A percentile compares a stretch with the other conserved stretches of the same genome.
Conservation (phyloP, 2,329 filamentous ascomycete genomes). For the Paracamarosporium sp. region DNA sequence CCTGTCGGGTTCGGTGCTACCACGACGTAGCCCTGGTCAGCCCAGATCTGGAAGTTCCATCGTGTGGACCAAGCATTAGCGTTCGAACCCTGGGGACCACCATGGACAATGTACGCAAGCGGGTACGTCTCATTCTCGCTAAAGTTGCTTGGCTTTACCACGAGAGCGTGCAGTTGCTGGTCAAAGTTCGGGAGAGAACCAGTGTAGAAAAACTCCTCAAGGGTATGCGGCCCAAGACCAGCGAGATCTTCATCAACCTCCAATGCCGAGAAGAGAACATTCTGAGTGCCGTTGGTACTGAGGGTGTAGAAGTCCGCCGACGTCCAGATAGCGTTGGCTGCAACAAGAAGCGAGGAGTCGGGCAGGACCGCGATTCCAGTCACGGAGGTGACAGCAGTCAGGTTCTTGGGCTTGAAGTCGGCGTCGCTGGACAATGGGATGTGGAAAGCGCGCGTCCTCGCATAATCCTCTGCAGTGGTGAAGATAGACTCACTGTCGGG, state of each 20-base stretch:
- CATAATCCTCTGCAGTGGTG: constrained; percentile 42
- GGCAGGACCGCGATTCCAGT: constrained; percentile 62
- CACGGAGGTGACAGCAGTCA: constrained; percentile 51
- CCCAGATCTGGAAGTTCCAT: constrained; percentile 86
- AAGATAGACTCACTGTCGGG: constrained; percentile 40
- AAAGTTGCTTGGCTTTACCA: constrained; percentile 70
- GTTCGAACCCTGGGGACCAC: constrained; percentile 81
- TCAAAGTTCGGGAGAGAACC: constrained; percentile 61
- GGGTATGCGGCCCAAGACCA: constrained; percentile 67
- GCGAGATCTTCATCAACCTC: constrained; percentile 70
- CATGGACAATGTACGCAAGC: constrained; percentile 79
- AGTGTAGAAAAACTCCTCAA: constrained; percentile 74
- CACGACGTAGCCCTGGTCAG: constrained; percentile 85
- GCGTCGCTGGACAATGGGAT: constrained; percentile 64
- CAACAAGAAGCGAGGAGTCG: constrained; percentile 59
- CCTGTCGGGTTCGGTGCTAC: constrained; percentile 85
- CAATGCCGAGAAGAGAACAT: constrained; percentile 63
- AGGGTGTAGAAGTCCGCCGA: constrained; percentile 40
- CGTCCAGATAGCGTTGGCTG: constrained; percentile 40
- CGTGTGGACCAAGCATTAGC: constrained; percentile 77
- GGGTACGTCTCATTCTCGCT: constrained; percentile 76
- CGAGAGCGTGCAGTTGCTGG: constrained; percentile 71
- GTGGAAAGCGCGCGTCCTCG: constrained; percentile 60
- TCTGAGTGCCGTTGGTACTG: constrained; percentile 40
- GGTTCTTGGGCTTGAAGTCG: constrained; percentile 52